Percentiles rank a stretch among this genome's conserved stretches.
phyloP scores from a whole-genome alignment of 768 basidiomycete species.

The Butyriboletus loyo region DNA sequence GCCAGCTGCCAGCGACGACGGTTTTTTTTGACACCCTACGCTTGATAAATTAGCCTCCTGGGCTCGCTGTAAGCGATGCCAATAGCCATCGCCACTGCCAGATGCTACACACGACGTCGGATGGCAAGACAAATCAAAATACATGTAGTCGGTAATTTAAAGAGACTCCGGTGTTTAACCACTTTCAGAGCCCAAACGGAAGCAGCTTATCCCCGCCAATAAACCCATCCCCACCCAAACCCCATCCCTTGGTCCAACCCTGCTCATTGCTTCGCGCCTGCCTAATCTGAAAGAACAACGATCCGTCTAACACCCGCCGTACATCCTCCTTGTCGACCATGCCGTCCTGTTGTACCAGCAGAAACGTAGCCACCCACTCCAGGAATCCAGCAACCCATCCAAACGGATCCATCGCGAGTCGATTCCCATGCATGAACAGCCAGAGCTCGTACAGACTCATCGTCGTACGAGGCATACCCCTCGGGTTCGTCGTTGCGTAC shows the following conservation, averaged over 20 bases:
- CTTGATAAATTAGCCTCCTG: background rate
- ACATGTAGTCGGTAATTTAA: background rate
- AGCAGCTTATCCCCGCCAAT: slow-evolving; percentile 29
- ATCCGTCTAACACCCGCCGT: slow-evolving; percentile 40
- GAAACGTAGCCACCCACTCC: slow-evolving; percentile 39
- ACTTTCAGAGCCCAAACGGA: slow-evolving; percentile 30
- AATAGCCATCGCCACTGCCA: slow-evolving; percentile 1
- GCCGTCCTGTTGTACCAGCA: slow-evolving; percentile 40
- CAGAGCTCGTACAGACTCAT: slow-evolving; percentile 34
- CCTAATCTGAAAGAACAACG: slow-evolving; percentile 35
- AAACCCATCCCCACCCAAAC: slow-evolving; percentile 31
- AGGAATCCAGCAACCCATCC: slow-evolving; percentile 36
- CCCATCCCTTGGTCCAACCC: slow-evolving; percentile 32
- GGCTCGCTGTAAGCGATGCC: background rate
- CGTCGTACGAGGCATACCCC: slow-evolving; percentile 13
- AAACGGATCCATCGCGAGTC: slow-evolving; percentile 35
- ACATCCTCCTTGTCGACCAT: slow-evolving; percentile 41
- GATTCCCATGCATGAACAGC: slow-evolving; percentile 28
- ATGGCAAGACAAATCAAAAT: slow-evolving; percentile 1
- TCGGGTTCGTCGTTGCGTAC: slow-evolving; percentile 15
- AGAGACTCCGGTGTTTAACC: too few relatives aligned
- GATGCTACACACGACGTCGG: background rate
- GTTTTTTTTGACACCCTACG: too few relatives aligned
- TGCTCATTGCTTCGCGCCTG: slow-evolving; percentile 14
- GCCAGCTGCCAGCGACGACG: slow-evolving; percentile 31